phyloP scores from a whole-genome alignment of 352 stramenopile genomes.

The Phytophthora vignae region DNA sequence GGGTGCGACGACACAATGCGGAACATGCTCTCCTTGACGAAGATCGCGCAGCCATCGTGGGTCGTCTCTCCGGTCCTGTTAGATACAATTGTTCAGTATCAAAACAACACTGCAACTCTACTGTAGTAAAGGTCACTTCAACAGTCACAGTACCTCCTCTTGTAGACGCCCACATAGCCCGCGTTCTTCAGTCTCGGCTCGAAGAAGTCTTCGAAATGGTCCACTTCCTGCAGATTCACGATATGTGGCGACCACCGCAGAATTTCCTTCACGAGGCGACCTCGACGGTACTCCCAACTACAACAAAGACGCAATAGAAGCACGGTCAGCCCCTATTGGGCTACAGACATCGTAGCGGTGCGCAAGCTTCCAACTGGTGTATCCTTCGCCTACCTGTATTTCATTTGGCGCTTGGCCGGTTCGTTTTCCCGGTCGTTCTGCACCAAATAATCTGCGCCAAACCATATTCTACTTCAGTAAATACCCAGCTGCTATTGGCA shows the following conservation, averaged over 20 bases:
- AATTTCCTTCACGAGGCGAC: constrained; percentile 63
- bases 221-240: constrained; percentile 76
- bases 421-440: constrained; percentile 38
- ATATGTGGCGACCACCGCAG: constrained; percentile 53
- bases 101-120: not conserved
- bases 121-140: not conserved
- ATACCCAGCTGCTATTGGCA: too few species aligned
- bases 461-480: too few species aligned
- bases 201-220: constrained; percentile 80
- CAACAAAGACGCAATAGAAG: not conserved
- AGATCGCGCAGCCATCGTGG: constrained; percentile 74
- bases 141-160: constrained; percentile 49
- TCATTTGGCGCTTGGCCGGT: constrained; percentile 40
- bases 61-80: constrained; percentile 64
- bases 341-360: not conserved
- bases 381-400: constrained; percentile 50
- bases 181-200: constrained; percentile 62
- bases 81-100: not conserved
- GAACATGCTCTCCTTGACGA: constrained; percentile 57
- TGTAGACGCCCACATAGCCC: constrained; percentile 63
- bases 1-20: constrained; percentile 50
- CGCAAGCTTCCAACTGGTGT: not conserved
- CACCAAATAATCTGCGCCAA: constrained; percentile 65
- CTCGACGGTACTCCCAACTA: constrained; percentile 60
- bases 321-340: not conserved